Conservation (phyloP, 768 basidiomycete genomes). For the Mycena haematopus region DNA sequence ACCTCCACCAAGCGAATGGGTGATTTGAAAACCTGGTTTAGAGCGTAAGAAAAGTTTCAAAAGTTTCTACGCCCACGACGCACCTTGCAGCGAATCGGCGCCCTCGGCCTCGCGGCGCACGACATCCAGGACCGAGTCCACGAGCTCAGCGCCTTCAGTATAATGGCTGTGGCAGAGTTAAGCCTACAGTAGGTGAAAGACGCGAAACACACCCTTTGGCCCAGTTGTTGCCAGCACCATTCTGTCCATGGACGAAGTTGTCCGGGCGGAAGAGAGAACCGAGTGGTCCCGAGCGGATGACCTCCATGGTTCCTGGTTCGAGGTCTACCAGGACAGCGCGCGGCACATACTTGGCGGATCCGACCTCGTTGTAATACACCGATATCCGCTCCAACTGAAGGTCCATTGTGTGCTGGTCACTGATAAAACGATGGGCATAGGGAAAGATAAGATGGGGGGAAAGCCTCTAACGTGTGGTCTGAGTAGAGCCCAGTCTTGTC, state of each 20-base stretch:
- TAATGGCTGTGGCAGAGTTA: slow-evolving; percentile 59
- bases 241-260: slow-evolving; percentile 98
- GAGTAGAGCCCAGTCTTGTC: slow-evolving; percentile 91
- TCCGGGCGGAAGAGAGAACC: slow-evolving; percentile 95
- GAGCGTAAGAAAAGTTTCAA: slow-evolving; percentile 26
- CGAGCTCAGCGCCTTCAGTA: slow-evolving; percentile 96
- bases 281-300: slow-evolving; percentile 87
- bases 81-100: slow-evolving; percentile 95
- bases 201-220: slow-evolving; percentile 84
- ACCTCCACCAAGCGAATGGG: not conserved
- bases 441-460: not conserved
- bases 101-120: slow-evolving; percentile 99
- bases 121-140: slow-evolving; percentile 96
- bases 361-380: slow-evolving; percentile 98
- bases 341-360: slow-evolving; percentile 96
- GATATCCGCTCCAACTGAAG: slow-evolving; percentile 97
- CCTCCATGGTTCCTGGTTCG: slow-evolving; percentile 97
- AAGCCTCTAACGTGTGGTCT: slow-evolving; percentile 61
- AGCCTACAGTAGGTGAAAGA: slow-evolving; percentile 7
- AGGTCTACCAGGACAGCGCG: slow-evolving; percentile 97
- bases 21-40: not conserved
- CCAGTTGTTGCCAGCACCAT: slow-evolving; percentile 99
- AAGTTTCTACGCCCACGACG: too few species aligned
- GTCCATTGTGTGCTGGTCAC: slow-evolving; percentile 90
- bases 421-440: slow-evolving; percentile 44